Evolutionary conservation across 768 basidiomycete species (phyloP).

Genomic region (Tremella fuciformis): DNA sequence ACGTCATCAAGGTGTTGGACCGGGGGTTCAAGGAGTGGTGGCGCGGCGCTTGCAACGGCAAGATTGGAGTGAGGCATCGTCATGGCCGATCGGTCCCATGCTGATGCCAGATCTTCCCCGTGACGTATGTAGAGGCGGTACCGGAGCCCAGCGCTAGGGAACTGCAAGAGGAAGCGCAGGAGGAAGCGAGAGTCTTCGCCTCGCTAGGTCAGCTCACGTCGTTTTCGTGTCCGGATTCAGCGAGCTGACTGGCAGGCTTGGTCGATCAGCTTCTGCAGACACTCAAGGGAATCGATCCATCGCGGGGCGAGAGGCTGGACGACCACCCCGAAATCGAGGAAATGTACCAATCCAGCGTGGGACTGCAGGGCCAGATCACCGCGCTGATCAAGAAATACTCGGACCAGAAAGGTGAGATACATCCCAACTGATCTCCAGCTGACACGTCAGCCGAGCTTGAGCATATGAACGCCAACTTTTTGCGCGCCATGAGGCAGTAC

Average conservation of each 20-base stretch:
- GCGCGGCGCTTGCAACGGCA: constrained; percentile 82
- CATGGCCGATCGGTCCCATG: neutral
- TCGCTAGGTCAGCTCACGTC: constrained; percentile 49
- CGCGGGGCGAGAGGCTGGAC: constrained; percentile 72
- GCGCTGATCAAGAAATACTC: constrained; percentile 96
- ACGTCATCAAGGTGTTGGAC: constrained; percentile 91
- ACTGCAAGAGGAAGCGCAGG: constrained; percentile 74
- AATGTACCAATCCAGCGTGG: constrained; percentile 84
- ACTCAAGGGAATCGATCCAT: constrained; percentile 69
- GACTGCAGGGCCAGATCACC: constrained; percentile 87
- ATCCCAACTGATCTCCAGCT: constrained; percentile 3
- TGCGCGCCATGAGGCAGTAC: constrained; percentile 81
- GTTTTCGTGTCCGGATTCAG: no score
- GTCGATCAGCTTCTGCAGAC: constrained; percentile 55
- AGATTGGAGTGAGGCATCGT: constrained; percentile 56
- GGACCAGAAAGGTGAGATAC: constrained; percentile 69
- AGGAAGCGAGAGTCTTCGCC: constrained; percentile 81
- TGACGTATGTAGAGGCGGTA: constrained; percentile 77
- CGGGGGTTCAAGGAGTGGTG: constrained; percentile 96
- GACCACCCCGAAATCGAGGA: constrained; percentile 91
- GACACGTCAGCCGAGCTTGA: constrained; percentile 74
- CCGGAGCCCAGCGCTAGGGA: constrained; percentile 78
- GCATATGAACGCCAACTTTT: constrained; percentile 90
- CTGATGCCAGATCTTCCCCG: constrained; percentile 70
- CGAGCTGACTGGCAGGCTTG: constrained; percentile 35